These are phyloP conservation scores for Coniophora puteana DNA, from an alignment of 1,284 basidiomycete species.

Conservation along the genomic window DNA sequence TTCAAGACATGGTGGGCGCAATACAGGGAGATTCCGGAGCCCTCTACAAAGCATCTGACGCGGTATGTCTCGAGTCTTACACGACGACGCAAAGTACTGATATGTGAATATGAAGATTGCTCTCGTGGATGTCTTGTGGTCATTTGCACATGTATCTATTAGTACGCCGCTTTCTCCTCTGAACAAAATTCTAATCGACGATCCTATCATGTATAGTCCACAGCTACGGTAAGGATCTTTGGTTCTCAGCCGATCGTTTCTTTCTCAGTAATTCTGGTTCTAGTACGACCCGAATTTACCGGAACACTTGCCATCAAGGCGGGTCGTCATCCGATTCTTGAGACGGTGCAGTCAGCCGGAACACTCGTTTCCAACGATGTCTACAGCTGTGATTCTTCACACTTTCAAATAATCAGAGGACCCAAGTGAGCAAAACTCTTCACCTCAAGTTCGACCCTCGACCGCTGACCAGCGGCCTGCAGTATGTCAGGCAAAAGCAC, in stretches of 20 bases:
- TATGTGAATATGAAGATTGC: conserved; percentile 52
- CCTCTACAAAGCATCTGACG: conserved; percentile 85
- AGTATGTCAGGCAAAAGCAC: conserved; percentile 96
- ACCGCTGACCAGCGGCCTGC: not conserved
- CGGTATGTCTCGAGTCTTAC: conserved; percentile 42
- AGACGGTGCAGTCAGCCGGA: conserved; percentile 65
- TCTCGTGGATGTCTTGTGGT: conserved; percentile 81
- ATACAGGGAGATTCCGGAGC: conserved; percentile 67
- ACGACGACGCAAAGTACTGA: not conserved
- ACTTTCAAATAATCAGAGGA: conserved; percentile 87
- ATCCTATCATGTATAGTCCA: conserved; percentile 52
- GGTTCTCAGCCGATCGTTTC: not conserved
- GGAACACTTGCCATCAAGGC: conserved; percentile 83
- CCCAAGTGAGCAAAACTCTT: conserved; percentile 61
- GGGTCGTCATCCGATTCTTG: conserved; percentile 84
- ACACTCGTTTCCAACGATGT: conserved; percentile 83
- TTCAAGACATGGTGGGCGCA: conserved; percentile 64
- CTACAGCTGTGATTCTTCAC: conserved; percentile 75
- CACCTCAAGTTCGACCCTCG: not conserved
- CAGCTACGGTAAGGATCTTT: conserved; percentile 54
- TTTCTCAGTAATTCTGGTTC: not conserved
- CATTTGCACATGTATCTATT: conserved; percentile 79
- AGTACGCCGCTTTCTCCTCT: conserved; percentile 39
- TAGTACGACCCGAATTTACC: conserved; percentile 86
- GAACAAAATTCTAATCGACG: conserved; percentile 1